Conservation (phyloP, 2,329 filamentous ascomycete species). For the Pseudopyrenochaeta lycopersici region DNA sequence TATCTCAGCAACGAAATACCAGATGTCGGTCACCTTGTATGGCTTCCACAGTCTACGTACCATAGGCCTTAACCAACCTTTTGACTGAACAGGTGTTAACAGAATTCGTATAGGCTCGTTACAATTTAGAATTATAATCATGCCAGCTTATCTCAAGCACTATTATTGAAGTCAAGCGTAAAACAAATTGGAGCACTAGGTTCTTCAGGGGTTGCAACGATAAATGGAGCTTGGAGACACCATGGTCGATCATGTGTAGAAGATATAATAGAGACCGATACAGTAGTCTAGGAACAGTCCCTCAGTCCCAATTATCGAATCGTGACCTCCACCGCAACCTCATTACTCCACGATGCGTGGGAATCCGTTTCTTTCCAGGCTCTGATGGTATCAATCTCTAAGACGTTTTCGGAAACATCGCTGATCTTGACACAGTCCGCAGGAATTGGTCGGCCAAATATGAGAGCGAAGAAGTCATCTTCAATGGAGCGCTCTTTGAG, state of each 20-base stretch:
- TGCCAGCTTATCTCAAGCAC: too few species aligned
- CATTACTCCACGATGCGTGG: slow-evolving; percentile 77
- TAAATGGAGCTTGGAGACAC: too few species aligned
- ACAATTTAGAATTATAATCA: too few species aligned
- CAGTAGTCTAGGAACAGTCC: not conserved
- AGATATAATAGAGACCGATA: not conserved
- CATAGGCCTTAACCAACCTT: too few species aligned
- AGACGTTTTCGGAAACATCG: slow-evolving; percentile 63
- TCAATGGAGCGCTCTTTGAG: slow-evolving; percentile 69
- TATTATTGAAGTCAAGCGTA: too few species aligned
- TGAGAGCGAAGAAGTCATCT: slow-evolving; percentile 75
- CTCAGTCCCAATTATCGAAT: slow-evolving; percentile 28
- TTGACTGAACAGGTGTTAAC: too few species aligned
- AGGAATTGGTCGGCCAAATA: slow-evolving; percentile 76
- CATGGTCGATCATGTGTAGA: not conserved
- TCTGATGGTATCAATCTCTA: slow-evolving; percentile 78
- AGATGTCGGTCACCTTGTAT: too few species aligned
- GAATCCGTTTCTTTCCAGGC: slow-evolving; percentile 82
- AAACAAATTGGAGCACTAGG: too few species aligned
- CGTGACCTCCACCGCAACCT: slow-evolving; percentile 44
- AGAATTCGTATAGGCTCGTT: too few species aligned
- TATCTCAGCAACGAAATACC: too few species aligned
- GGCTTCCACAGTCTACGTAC: too few species aligned
- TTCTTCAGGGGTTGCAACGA: too few species aligned
- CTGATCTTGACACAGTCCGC: slow-evolving; percentile 69